These are phyloP conservation scores for Hibiscus syriacus DNA, from an alignment of 345 rosid genomes.

Conservation along the genomic window DNA sequence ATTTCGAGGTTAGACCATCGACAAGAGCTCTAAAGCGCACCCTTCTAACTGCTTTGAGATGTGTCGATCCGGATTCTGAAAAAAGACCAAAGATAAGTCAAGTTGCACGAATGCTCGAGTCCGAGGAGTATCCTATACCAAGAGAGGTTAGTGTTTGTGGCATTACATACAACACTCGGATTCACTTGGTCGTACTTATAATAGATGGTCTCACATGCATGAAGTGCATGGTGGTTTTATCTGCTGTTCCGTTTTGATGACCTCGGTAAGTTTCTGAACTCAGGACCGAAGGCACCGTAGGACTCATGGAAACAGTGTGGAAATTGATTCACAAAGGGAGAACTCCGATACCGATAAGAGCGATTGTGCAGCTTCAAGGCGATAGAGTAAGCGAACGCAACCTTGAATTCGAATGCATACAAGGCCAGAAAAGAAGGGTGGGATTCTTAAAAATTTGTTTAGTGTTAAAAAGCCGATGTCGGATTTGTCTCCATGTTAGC, in stretches of 20 bases:
- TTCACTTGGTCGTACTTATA: neutral
- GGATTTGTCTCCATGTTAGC: constrained; percentile 6
- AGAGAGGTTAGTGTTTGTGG: constrained; percentile 60
- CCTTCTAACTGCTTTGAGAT: constrained; percentile 87
- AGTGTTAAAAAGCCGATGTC: constrained; percentile 2
- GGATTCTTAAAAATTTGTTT: constrained; percentile 11
- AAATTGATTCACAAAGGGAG: constrained; percentile 55
- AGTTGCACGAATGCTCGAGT: constrained; percentile 97
- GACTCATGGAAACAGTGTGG: constrained; percentile 60
- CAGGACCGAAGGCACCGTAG: constrained; percentile 82
- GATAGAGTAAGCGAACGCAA: constrained; percentile 43
- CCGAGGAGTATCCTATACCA: constrained; percentile 90
- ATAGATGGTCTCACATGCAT: neutral
- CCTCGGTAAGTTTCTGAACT: constrained; percentile 1
- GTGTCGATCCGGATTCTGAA: constrained; percentile 92
- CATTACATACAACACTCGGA: neutral
- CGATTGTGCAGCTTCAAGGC: constrained; percentile 55
- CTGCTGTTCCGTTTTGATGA: neutral
- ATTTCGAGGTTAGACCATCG: constrained; percentile 76
- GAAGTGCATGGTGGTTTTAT: neutral
- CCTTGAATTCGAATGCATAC: neutral
- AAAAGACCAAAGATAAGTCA: constrained; percentile 96
- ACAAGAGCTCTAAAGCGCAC: constrained; percentile 82
- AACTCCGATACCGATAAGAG: constrained; percentile 59
- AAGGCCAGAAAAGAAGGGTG: neutral